Conservation (phyloP, 805 yeast species). For the Zygotorulaspora danielsina region DNA sequence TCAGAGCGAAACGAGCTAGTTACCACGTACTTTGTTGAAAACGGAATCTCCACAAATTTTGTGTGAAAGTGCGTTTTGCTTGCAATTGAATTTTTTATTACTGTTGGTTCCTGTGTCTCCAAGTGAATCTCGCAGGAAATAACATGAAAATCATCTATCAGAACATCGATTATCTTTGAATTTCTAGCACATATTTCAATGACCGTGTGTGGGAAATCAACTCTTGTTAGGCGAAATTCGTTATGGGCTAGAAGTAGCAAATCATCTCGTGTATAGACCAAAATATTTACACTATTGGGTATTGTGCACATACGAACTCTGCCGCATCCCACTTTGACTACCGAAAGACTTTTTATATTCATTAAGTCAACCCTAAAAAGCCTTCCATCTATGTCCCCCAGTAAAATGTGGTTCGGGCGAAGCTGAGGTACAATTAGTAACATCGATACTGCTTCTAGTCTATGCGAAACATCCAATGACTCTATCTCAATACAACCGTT, state of each 20-base stretch:
- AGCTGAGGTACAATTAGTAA: slow-evolving; percentile 3
- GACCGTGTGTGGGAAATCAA: slow-evolving; percentile 2
- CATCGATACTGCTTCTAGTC: slow-evolving; percentile 6
- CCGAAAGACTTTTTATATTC: slow-evolving; percentile 2
- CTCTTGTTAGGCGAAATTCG: slow-evolving; percentile 2
- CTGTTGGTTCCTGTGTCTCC: neutral
- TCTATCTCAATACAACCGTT: neutral
- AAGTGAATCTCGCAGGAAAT: slow-evolving; percentile 4
- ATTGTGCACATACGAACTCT: slow-evolving; percentile 10
- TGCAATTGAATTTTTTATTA: slow-evolving; percentile 2
- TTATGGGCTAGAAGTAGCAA: slow-evolving; percentile 6
- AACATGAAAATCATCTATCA: slow-evolving; percentile 3
- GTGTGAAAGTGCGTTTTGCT: slow-evolving; percentile 10
- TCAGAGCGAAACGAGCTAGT: slow-evolving; percentile 12
- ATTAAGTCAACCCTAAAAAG: slow-evolving; percentile 13
- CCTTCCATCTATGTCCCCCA: slow-evolving; percentile 22
- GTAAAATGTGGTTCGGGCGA: slow-evolving; percentile 5
- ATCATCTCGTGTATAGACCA: slow-evolving; percentile 14
- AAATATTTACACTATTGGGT: slow-evolving; percentile 4
- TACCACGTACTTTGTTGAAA: slow-evolving; percentile 18
- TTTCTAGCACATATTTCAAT: slow-evolving; percentile 4
- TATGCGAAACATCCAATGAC: slow-evolving; percentile 1
- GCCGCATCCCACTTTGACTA: slow-evolving; percentile 11
- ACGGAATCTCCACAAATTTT: slow-evolving; percentile 16
- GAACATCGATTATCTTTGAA: slow-evolving; percentile 1